phyloP scores from a whole-genome alignment of 345 rosid species.

The Citrus maxima region DNA sequence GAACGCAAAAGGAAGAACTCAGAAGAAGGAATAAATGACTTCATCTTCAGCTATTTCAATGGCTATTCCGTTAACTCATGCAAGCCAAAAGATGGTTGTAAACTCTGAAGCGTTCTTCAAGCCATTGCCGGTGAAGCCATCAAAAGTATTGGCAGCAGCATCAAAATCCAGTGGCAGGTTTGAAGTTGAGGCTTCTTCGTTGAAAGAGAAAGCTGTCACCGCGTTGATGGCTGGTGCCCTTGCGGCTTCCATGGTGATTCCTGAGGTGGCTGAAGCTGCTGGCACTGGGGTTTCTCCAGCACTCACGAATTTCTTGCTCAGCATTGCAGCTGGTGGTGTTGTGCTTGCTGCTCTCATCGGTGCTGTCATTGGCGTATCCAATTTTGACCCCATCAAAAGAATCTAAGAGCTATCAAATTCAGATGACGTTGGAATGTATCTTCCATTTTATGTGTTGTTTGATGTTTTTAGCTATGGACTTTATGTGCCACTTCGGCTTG shows the following conservation, averaged over 20 bases:
- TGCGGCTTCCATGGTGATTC: constrained; percentile 57
- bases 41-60: constrained; percentile 71
- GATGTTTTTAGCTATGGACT: constrained; percentile 10
- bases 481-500: too few species aligned
- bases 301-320: constrained; percentile 45
- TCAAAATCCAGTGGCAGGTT: constrained; percentile 27
- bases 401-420: constrained; percentile 10
- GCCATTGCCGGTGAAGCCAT: constrained; percentile 53
- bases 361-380: constrained; percentile 38
- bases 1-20: neutral
- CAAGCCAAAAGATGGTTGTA: constrained; percentile 43
- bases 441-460: constrained; percentile 2
- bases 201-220: constrained; percentile 55
- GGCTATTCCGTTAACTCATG: constrained; percentile 51
- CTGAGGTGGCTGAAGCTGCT: constrained; percentile 57
- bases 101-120: constrained; percentile 42
- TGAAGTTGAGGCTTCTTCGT: constrained; percentile 42
- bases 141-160: constrained; percentile 26
- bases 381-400: constrained; percentile 44
- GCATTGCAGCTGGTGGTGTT: constrained; percentile 42
- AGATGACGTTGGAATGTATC: neutral
- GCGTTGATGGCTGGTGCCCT: constrained; percentile 56
- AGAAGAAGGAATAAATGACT: constrained; percentile 42
- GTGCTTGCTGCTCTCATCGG: constrained; percentile 28
- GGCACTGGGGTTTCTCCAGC: constrained; percentile 26